Conservation (phyloP, 2,329 filamentous ascomycete species). For the Aureobasidium sp. region DNA sequence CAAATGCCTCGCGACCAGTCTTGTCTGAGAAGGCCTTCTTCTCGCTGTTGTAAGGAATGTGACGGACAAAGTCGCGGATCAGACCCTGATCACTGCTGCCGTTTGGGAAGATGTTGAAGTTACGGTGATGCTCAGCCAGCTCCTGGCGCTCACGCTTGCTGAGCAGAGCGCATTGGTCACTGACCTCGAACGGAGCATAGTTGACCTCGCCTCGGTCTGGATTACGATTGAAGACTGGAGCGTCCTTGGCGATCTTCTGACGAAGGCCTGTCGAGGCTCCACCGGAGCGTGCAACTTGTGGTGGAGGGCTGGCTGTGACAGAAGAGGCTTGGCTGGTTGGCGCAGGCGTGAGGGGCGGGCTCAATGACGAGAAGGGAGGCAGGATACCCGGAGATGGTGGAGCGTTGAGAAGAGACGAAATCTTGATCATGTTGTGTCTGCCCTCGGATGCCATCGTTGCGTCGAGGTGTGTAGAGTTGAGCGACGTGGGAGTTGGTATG, state of each 20-base stretch:
- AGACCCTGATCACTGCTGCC: conserved; percentile 37
- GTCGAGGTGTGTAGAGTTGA: not conserved
- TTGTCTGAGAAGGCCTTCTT: conserved; percentile 85
- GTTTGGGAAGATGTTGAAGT: conserved; percentile 61
- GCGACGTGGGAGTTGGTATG: not conserved
- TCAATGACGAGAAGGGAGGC: conserved; percentile 16
- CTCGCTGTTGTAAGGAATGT: conserved; percentile 90
- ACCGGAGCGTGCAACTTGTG: conserved; percentile 21
- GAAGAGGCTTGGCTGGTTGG: conserved; percentile 22
- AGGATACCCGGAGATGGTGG: conserved; percentile 9
- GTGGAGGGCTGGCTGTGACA: conserved; percentile 20
- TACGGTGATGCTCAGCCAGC: conserved; percentile 51
- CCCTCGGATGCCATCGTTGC: not conserved
- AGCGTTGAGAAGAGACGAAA: conserved; percentile 14
- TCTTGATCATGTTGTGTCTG: conserved; percentile 7
- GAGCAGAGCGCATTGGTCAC: conserved; percentile 34
- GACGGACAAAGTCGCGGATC: conserved; percentile 47
- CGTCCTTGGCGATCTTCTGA: conserved; percentile 60
- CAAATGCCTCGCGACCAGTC: conserved; percentile 80
- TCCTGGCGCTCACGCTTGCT: conserved; percentile 31
- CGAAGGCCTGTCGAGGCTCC: conserved; percentile 18
- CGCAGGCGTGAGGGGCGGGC: conserved; percentile 24
- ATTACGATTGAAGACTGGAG: conserved; percentile 54
- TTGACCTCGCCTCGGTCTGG: conserved; percentile 60
- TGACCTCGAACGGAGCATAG: conserved; percentile 65